A percentile compares a stretch with the other conserved stretches of the same genome.
phyloP scores from a whole-genome alignment of 1,284 basidiomycete genomes.

The Moesziomyces antarcticus region DNA sequence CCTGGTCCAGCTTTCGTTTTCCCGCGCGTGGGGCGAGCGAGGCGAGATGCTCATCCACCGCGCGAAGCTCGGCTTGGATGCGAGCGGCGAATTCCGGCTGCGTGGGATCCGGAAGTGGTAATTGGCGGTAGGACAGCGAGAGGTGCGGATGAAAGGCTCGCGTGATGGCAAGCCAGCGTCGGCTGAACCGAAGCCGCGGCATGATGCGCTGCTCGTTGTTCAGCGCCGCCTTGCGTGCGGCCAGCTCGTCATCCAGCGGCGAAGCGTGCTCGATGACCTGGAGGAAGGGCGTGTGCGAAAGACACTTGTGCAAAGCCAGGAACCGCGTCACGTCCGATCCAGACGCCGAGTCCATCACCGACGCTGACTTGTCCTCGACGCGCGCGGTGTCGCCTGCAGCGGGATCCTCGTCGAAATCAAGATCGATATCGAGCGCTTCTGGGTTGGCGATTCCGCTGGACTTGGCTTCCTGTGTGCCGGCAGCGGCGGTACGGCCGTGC shows the following conservation, averaged over 20 bases:
- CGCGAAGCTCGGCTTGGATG: conserved; percentile 69
- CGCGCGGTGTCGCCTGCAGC: not conserved
- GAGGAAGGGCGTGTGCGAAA: conserved; percentile 82
- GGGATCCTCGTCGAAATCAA: conserved; percentile 35
- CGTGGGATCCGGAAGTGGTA: conserved; percentile 74
- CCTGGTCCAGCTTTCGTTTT: conserved; percentile 67
- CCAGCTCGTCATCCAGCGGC: conserved; percentile 30
- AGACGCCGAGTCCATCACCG: no score
- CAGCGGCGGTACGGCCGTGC: conserved; percentile 5
- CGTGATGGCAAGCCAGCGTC: conserved; percentile 89
- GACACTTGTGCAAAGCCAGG: conserved; percentile 91
- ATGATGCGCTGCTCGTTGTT: conserved; percentile 29
- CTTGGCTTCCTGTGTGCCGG: not conserved
- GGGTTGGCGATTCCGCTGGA: conserved; percentile 24
- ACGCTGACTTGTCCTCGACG: not conserved
- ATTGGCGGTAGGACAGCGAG: conserved; percentile 71
- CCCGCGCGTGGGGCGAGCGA: conserved; percentile 71
- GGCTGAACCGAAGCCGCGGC: conserved; percentile 75
- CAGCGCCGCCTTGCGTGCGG: conserved; percentile 17
- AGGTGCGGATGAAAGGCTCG: conserved; percentile 85
- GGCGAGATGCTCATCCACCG: conserved; percentile 74
- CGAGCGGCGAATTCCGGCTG: conserved; percentile 69
- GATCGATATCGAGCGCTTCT: conserved; percentile 47
- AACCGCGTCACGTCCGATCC: conserved; percentile 75
- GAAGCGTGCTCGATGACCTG: conserved; percentile 47